phyloP scores from a whole-genome alignment of 2,329 filamentous ascomycete genomes.

The Lecanicillium sp. region DNA sequence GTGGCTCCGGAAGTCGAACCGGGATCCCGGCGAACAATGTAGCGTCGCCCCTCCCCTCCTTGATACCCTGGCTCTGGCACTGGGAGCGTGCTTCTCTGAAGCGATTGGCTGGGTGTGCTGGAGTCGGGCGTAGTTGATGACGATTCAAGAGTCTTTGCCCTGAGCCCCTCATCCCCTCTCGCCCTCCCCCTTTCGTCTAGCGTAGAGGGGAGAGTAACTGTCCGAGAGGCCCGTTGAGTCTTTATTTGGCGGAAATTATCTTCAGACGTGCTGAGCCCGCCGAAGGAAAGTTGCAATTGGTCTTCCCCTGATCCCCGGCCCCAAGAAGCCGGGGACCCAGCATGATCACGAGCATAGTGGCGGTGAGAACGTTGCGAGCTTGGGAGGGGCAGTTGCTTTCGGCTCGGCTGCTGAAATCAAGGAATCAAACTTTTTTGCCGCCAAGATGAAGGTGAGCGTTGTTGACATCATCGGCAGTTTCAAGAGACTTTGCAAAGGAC shows the following conservation, averaged over 20 bases:
- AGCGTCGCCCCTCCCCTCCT: background rate
- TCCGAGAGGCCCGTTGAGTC: background rate
- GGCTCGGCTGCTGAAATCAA: no score
- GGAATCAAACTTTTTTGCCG: background rate
- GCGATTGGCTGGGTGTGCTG: background rate
- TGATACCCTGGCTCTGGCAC: background rate
- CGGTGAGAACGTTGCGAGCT: background rate
- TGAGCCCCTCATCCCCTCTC: background rate
- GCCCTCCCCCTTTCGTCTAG: background rate
- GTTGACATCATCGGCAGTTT: background rate
- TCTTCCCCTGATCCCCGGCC: background rate
- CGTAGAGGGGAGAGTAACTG: background rate
- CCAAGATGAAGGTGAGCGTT: background rate
- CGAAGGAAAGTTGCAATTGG: no score
- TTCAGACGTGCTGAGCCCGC: no score
- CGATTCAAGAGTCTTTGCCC: background rate
- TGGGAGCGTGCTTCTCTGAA: background rate
- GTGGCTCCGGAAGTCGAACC: constrained; percentile 7
- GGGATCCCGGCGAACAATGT: constrained; percentile 5
- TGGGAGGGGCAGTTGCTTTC: no score
- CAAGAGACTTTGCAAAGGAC: background rate
- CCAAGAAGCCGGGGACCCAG: background rate
- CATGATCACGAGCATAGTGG: constrained; percentile 7
- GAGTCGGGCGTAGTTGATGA: background rate
- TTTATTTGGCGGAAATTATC: no score